Conservation (phyloP, 352 stramenopile genomes). For the Pythium insidiosum region DNA sequence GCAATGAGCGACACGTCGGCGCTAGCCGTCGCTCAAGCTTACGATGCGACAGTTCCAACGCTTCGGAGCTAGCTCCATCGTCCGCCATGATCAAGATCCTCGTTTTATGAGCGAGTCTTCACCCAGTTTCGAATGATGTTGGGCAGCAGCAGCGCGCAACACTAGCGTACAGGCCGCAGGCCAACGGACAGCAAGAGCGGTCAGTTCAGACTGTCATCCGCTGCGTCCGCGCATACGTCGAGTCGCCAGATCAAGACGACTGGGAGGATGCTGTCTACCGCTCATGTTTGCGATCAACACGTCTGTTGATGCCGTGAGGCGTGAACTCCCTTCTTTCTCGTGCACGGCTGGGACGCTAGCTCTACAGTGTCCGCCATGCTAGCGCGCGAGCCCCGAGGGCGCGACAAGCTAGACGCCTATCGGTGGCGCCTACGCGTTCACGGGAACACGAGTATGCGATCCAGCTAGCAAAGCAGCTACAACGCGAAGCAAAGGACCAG, state of each 20-base stretch:
- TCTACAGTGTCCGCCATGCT: neutral
- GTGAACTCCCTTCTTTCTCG: conserved; percentile 7
- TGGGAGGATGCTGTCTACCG: conserved; percentile 20
- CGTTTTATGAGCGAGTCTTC: no score
- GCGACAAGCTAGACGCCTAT: no score
- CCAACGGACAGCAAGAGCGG: conserved; percentile 10
- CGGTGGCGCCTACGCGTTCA: no score
- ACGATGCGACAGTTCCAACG: conserved; percentile 13
- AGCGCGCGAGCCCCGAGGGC: no score
- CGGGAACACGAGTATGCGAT: no score
- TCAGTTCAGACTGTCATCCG: conserved; percentile 18
- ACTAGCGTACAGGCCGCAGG: conserved; percentile 14
- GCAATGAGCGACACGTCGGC: conserved; percentile 7
- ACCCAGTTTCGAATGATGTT: conserved; percentile 7
- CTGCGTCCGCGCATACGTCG: conserved; percentile 12
- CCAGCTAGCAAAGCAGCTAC: no score
- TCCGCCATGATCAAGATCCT: conserved; percentile 19
- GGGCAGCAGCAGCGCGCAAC: conserved; percentile 3
- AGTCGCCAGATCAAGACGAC: conserved; percentile 9
- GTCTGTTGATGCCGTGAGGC: neutral
- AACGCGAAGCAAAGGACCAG: neutral
- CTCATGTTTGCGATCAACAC: conserved; percentile 18
- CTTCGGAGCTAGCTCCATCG: conserved; percentile 11
- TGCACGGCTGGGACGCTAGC: conserved; percentile 11
- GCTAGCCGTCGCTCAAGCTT: conserved; percentile 13